Evolutionary conservation across 768 basidiomycete species (phyloP).

Genomic region (Tubosaeta sp.): DNA sequence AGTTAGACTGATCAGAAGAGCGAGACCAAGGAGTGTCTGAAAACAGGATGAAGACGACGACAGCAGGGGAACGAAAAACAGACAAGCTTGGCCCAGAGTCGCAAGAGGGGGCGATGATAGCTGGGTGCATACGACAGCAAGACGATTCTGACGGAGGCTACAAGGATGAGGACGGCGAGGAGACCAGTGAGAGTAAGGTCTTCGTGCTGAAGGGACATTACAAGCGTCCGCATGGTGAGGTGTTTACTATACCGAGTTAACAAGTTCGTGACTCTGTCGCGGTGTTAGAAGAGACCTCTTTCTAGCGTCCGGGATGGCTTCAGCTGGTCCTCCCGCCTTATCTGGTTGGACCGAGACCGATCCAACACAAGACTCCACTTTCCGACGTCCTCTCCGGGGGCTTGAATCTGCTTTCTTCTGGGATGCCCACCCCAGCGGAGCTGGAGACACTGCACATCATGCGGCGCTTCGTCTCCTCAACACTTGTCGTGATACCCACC

Average conservation of each 20-base stretch:
- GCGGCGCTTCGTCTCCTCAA: neutral
- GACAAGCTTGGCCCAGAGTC: slow-evolving; percentile 64
- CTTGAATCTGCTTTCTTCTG: neutral
- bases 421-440: neutral
- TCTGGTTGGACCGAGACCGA: too few relatives aligned
- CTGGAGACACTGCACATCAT: neutral
- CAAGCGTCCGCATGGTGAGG: too few relatives aligned
- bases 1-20: slow-evolving; percentile 44
- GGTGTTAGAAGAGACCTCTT: too few relatives aligned
- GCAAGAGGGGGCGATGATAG: slow-evolving; percentile 36
- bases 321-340: too few relatives aligned
- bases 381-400: too few relatives aligned
- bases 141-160: slow-evolving; percentile 37
- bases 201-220: too few relatives aligned
- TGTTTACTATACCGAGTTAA: too few relatives aligned
- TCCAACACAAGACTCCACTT: too few relatives aligned
- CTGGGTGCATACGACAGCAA: slow-evolving; percentile 22
- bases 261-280: too few relatives aligned
- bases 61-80: slow-evolving; percentile 23
- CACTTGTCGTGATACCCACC: neutral
- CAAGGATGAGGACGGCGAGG: slow-evolving; percentile 43
- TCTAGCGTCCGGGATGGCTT: too few relatives aligned
- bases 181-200: slow-evolving; percentile 57
- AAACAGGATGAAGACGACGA: neutral
- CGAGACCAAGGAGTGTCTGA: slow-evolving; percentile 47